These are phyloP conservation scores for Geotrichum europaeum DNA, from an alignment of 1,139 yeast species.

Conservation along the genomic window DNA sequence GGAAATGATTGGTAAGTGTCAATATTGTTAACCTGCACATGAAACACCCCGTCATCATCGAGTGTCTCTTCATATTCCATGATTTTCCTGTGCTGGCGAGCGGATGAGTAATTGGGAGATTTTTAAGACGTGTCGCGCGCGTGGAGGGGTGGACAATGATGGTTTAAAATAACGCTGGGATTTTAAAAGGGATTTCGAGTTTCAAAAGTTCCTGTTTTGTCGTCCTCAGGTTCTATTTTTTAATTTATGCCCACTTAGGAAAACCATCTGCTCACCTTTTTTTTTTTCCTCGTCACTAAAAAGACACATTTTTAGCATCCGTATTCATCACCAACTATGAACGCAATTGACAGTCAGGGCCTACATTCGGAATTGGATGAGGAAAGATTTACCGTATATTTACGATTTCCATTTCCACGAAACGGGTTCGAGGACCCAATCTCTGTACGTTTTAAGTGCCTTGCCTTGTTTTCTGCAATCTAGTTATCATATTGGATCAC, in stretches of 20 bases:
- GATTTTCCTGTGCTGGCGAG: not conserved
- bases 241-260: not conserved
- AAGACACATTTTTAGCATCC: not conserved
- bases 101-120: not conserved
- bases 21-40: slow-evolving; percentile 36
- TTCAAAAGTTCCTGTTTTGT: not conserved
- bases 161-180: not conserved
- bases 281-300: not conserved
- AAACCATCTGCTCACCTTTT: not conserved
- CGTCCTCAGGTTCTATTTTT: not conserved
- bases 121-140: not conserved
- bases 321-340: not conserved
- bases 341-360: slow-evolving; percentile 7
- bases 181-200: not conserved
- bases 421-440: slow-evolving; percentile 39
- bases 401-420: slow-evolving; percentile 39
- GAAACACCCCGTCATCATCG: not conserved
- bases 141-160: not conserved
- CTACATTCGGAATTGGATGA: slow-evolving; percentile 9
- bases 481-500: not conserved
- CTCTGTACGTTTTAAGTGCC: slow-evolving; percentile 27
- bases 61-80: not conserved
- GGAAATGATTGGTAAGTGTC: slow-evolving; percentile 60
- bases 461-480: not conserved
- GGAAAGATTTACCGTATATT: slow-evolving; percentile 30